Percentiles rank a stretch among this genome's conserved stretches.
Evolutionary conservation across 2,329 filamentous ascomycete genomes (phyloP).

Genomic region (Botrytis fragariae): DNA sequence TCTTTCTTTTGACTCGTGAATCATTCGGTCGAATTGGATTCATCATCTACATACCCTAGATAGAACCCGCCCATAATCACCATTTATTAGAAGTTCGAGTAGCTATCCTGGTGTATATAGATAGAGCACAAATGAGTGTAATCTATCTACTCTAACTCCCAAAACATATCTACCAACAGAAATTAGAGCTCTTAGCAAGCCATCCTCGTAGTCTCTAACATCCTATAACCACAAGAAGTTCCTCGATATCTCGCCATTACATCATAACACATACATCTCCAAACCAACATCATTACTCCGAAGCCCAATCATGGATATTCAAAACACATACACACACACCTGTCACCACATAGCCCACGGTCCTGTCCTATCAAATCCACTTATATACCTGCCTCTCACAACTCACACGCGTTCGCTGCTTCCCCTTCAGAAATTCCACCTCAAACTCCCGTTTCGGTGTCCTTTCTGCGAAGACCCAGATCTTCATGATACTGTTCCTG

Average conservation of each 20-base stretch:
- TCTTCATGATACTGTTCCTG: not conserved
- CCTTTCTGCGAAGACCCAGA: slow-evolving; percentile 24
- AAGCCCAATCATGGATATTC: slow-evolving; percentile 18
- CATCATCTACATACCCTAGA: not conserved
- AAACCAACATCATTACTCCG: not conserved
- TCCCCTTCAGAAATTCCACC: not conserved
- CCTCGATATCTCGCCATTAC: not conserved
- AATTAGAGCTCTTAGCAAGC: not conserved
- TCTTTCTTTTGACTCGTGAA: not conserved
- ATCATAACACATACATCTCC: not conserved
- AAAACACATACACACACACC: slow-evolving; percentile 26
- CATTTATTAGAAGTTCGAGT: not conserved
- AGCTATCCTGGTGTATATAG: not conserved
- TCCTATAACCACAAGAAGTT: not conserved
- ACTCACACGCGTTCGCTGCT: not conserved
- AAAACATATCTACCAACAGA: not conserved
- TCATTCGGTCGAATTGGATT: not conserved
- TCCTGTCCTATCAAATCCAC: slow-evolving; percentile 10
- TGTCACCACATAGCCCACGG: slow-evolving; percentile 27
- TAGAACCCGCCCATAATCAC: not conserved
- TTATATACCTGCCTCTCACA: slow-evolving; percentile 1
- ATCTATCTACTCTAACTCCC: not conserved
- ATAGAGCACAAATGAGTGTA: not conserved
- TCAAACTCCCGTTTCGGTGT: slow-evolving; percentile 23
- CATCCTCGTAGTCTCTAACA: not conserved